Base-by-base conservation (phyloP, 2,329 filamentous ascomycete genomes). In the Phyllachora maydis region DNA sequence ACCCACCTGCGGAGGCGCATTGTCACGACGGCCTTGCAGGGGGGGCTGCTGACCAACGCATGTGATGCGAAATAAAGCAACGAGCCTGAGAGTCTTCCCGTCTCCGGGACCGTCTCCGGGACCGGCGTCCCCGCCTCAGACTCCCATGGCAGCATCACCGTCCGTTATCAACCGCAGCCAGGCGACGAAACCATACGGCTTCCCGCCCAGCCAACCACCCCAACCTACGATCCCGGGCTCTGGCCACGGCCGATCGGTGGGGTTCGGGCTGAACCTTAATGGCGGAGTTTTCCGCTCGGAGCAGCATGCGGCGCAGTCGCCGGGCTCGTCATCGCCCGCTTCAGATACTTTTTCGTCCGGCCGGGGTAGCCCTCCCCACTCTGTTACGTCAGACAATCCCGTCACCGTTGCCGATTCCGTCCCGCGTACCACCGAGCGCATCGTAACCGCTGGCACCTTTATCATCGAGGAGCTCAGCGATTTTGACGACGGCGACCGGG, bases 401-500 rank as follows among this genome's bases (percentile, higher is more conserved):
- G 23, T 25, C 6, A 21, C 28, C 20, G 26, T 30, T 28, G 19
- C 23, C 25, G n/a, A n/a, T n/a, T n/a, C n/a, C n/a, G n/a, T n/a
- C n/a, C n/a, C n/a, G n/a, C n/a, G n/a, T n/a, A 16, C 21, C 42
- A 21, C 23, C 17, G 26, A 16, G n/a, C 28, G 28, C 22, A 22
- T 33, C 15, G 30, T 35, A 5, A 28, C 31, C 11, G 30, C 35
- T 11, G 26, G 30, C 8, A 31, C 36, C 17, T 47, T 60, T 18
- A 36, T 42, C 8, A 43, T 62, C 15, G 57, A 61, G 28, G 57
- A 52, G 24, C 29, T 51, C 13, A 44, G 36, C 34, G 46, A 59
- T 29, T 46, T 57, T 26, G 53, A 52, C 24, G 53, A 56, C 26
- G 50, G 46, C 32, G 53, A 52, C 14, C 46, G 44, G 19, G 52